These are phyloP conservation scores for Globisporangium heterothallicum DNA, from an alignment of 352 stramenopile species.

Conservation along the genomic window DNA sequence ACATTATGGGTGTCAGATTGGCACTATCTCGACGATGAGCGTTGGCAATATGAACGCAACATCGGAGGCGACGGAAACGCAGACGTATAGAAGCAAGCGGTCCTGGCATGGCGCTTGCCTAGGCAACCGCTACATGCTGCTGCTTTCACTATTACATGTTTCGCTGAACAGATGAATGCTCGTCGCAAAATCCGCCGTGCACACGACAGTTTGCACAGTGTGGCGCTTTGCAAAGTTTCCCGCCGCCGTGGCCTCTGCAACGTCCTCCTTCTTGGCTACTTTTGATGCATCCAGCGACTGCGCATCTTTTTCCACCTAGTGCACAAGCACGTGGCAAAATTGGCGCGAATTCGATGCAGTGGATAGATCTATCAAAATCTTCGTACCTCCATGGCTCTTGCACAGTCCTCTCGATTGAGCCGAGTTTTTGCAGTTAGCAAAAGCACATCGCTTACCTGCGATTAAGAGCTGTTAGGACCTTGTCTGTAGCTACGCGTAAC, in stretches of 20 bases:
- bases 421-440: conserved; percentile 67
- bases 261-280: conserved; percentile 66
- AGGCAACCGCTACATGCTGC: no score
- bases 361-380: no score
- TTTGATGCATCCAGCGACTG: conserved; percentile 47
- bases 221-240: conserved; percentile 23
- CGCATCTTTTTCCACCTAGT: conserved; percentile 64
- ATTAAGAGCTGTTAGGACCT: neutral
- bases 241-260: conserved; percentile 56
- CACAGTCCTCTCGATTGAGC: conserved; percentile 77
- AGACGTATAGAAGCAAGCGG: no score
- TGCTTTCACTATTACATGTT: neutral
- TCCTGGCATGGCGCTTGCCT: no score
- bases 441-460: conserved; percentile 60
- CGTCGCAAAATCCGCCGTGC: conserved; percentile 22
- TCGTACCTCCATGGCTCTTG: conserved; percentile 81
- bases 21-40: no score
- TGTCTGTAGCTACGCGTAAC: neutral
- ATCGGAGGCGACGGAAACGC: no score
- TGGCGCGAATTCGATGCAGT: no score
- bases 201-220: conserved; percentile 25
- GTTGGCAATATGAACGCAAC: no score
- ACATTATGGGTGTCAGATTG: no score
- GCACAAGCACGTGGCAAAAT: neutral
- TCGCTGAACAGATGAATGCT: neutral